Base-by-base conservation (phyloP, 1,139 yeast species). In the Kluyveromyces marxianus region DNA sequence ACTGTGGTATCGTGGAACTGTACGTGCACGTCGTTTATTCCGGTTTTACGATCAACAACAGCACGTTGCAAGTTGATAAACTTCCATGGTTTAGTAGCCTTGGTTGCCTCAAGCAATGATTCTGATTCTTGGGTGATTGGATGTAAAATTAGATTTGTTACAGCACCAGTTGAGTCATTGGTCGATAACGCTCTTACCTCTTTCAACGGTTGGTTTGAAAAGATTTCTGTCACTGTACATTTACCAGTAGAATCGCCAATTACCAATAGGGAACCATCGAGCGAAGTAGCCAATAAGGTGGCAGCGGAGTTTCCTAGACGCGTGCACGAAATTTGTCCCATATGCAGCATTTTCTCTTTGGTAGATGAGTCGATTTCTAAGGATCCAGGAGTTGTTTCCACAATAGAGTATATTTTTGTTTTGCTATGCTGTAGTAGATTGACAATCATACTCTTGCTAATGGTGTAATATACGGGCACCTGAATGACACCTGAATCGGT, bases 191-290 rank as follows among this genome's bases (percentile, higher is more conserved):
- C 77, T 46, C 81, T 79, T 52, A 84, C 71, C 27, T 80, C 76
- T 57, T 81, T 80, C 27, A 81, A 69, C 25, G 85, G 81, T 67
- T 92, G 97, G 57, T 79, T 78, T 1, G 96, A 83, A 4, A 79
- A 77, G 6, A 84, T 71, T 62, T 90, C 97, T 57, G 85, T 75
- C 0, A 83, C 75, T 44, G 76, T 75, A 1, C 87, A 78, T 35
- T 77, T 71, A 1, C 97, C 97, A 24, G 61, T 60, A 0, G 72
- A 66, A 60, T 87, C 95, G 25, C 97, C 97, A 7, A 90, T 78
- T 2, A 85, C 69, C 7, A 92, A 58, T 39, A 70, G 64, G 25
- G 90, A 79, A 2, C 94, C 96, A 59, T 92, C 97, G 58, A 84
- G 69, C 1, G 90, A 81, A 2, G 87, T 64, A 2, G 69, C 69